Evolutionary conservation across 768 basidiomycete genomes (phyloP), one percentile per base, ranked within the genome.

Genomic region (Holtermannia corniformis): DNA sequence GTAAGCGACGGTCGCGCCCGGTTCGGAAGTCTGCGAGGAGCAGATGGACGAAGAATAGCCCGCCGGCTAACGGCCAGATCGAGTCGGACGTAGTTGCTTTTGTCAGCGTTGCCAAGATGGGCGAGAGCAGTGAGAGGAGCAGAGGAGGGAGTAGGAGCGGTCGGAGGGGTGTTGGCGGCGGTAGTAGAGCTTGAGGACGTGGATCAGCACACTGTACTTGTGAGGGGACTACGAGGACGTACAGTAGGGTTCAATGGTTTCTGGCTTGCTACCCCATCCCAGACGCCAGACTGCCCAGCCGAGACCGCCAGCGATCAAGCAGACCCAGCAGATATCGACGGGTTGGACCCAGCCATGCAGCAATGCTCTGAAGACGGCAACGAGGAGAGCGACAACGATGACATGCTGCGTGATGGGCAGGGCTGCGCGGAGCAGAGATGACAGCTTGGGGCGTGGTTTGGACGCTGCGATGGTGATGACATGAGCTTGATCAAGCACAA

Each of bases 51-150:
- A 81, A 75, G 71, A 96, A 87, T 42, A 97, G 79, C 48, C 78
- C 77, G 3, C 87, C 86, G n/a, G 89, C 81, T 47, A 96, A 74
- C 4, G 93, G 91, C 90, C 90, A 96, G 59, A 97, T 92, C 24
- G 90, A 90, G 71, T 99, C 95, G 12, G 87, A 87, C 37, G 93
- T 95, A 3, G 92, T 96, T 22, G 92, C 88, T 37, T 87, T 86
- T 24, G 90, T 93, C 65, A 99, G 75, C 4, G 93, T 96, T 64
- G 84, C 81, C 51, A 97, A 76, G 10, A 96, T 86, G 13, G 95
- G 95, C 2, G 91, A 84, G 50, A 96, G 77, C 14, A 90, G 84
- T 76, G 95, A 82, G 55, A 99, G 78, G 5, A 87, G 81, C 21
- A 95, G 79, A 65, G 93, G 87, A 59, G 92, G 85, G 54, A 96